Conservation (phyloP, 352 stramenopile genomes). For the Phytophthora sojae region DNA sequence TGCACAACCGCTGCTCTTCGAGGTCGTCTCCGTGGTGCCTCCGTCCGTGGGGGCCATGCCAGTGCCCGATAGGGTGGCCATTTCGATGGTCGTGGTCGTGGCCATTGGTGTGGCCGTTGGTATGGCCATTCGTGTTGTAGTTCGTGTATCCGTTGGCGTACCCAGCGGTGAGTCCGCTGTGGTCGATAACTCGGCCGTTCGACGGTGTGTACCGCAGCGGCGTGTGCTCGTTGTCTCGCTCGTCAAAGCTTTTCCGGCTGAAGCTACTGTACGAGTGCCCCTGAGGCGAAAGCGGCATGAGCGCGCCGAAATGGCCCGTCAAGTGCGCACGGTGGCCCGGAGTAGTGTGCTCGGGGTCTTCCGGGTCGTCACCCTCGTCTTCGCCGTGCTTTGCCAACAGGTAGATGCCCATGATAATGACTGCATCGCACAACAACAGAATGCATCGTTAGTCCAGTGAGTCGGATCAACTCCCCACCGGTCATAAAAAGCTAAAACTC, state of each 20-base stretch:
- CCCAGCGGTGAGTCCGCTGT: slow-evolving; percentile 21
- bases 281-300: slow-evolving; percentile 82
- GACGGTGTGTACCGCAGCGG: slow-evolving; percentile 40
- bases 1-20: slow-evolving; percentile 40
- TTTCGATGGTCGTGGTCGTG: slow-evolving; percentile 22
- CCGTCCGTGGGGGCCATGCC: slow-evolving; percentile 31
- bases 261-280: slow-evolving; percentile 45
- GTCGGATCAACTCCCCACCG: background rate
- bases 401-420: slow-evolving; percentile 89
- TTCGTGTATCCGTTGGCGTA: slow-evolving; percentile 25
- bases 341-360: slow-evolving; percentile 38
- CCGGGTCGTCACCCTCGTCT: slow-evolving; percentile 49
- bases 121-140: slow-evolving; percentile 26
- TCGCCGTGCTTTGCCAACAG: slow-evolving; percentile 81
- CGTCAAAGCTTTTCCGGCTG: slow-evolving; percentile 58
- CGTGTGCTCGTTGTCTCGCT: slow-evolving; percentile 54
- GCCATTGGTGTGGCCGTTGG: slow-evolving; percentile 18
- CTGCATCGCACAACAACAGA: slow-evolving; percentile 34
- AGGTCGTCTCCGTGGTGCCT: slow-evolving; percentile 32
- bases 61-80: slow-evolving; percentile 25
- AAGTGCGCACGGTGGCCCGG: slow-evolving; percentile 53
- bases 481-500: slow-evolving; percentile 24
- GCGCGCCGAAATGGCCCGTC: slow-evolving; percentile 77
- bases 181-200: slow-evolving; percentile 32
- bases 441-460: slow-evolving; percentile 2